phyloP scores from a whole-genome alignment of 1,284 basidiomycete genomes.

The Ustilago lituana region DNA sequence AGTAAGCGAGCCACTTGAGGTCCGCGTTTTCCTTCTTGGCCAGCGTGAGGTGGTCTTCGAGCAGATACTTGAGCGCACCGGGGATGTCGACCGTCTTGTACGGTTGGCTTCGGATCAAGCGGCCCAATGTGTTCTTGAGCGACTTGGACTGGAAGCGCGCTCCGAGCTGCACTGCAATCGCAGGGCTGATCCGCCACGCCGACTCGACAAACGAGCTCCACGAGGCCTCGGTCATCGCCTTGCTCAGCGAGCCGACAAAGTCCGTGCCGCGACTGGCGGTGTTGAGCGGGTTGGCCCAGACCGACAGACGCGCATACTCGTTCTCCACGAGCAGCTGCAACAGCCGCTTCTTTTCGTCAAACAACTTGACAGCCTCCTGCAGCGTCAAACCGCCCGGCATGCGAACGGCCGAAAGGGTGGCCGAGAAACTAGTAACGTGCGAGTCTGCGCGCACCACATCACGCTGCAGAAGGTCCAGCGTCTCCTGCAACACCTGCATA shows the following conservation, averaged over 20 bases:
- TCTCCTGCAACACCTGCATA: conserved; percentile 85
- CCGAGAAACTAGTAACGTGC: conserved; percentile 52
- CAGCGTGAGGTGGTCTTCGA: conserved; percentile 86
- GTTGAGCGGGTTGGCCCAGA: conserved; percentile 90
- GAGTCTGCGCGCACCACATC: conserved; percentile 74
- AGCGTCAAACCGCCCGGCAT: conserved; percentile 51
- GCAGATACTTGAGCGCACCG: conserved; percentile 81
- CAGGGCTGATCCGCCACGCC: conserved; percentile 85
- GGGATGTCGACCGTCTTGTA: conserved; percentile 78
- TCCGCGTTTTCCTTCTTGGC: conserved; percentile 49
- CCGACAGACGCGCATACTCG: conserved; percentile 83
- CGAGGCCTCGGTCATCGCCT: conserved; percentile 73
- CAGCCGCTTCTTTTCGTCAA: conserved; percentile 47
- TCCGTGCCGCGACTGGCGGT: conserved; percentile 73
- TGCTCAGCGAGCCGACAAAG: conserved; percentile 38
- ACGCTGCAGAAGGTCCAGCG: conserved; percentile 78
- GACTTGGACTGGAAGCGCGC: conserved; percentile 81
- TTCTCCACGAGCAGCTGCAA: conserved; percentile 86
- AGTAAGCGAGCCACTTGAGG: conserved; percentile 80
- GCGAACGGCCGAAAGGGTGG: conserved; percentile 40
- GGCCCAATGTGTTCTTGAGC: conserved; percentile 77
- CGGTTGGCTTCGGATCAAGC: conserved; percentile 79
- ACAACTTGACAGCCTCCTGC: conserved; percentile 31
- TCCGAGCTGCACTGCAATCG: conserved; percentile 82
- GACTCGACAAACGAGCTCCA: conserved; percentile 78